Percentiles rank a stretch among this genome's conserved stretches.
These are phyloP conservation scores for Umbilicaria muhlenbergii DNA, from an alignment of 495 filamentous ascomycete genomes.

Conservation along the genomic window DNA sequence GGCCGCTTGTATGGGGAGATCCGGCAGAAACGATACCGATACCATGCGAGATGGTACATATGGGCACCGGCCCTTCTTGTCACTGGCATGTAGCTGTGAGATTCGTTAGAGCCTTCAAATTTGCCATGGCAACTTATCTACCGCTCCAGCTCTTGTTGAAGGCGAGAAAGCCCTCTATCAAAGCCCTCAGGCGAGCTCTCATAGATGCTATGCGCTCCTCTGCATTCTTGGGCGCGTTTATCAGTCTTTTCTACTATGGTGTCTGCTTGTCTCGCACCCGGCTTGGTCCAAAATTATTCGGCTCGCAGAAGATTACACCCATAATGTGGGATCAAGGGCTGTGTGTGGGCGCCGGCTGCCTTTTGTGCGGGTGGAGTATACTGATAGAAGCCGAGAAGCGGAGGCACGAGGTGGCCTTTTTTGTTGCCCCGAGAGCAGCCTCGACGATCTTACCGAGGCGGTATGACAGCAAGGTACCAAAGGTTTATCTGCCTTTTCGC, in stretches of 20 bases:
- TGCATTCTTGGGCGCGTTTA: slow-evolving; percentile 68
- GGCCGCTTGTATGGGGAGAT: slow-evolving; percentile 61
- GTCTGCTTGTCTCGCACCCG: slow-evolving; percentile 72
- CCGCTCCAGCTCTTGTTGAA: slow-evolving; percentile 59
- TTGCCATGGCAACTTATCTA: slow-evolving; percentile 66
- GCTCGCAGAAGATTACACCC: slow-evolving; percentile 33
- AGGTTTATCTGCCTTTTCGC: background rate
- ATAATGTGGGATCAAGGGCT: slow-evolving; percentile 51
- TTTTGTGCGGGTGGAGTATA: slow-evolving; percentile 75
- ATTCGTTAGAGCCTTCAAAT: slow-evolving; percentile 55
- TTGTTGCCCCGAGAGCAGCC: slow-evolving; percentile 71
- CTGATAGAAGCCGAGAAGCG: slow-evolving; percentile 53
- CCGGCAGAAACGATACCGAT: slow-evolving; percentile 58
- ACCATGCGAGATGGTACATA: slow-evolving; percentile 80
- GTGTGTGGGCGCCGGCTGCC: slow-evolving; percentile 60
- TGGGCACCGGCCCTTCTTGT: slow-evolving; percentile 61
- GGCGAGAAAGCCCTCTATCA: slow-evolving; percentile 34
- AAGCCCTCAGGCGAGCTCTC: slow-evolving; percentile 30
- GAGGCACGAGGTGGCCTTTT: slow-evolving; percentile 66
- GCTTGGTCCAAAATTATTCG: slow-evolving; percentile 57
- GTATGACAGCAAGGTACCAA: slow-evolving; percentile 45
- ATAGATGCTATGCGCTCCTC: slow-evolving; percentile 56
- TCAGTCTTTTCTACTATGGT: slow-evolving; percentile 73
- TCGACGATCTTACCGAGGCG: slow-evolving; percentile 61
- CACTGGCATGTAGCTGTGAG: slow-evolving; percentile 61